Base-by-base conservation (phyloP, 768 basidiomycete species). In the Leucogyrophana mollusca region DNA sequence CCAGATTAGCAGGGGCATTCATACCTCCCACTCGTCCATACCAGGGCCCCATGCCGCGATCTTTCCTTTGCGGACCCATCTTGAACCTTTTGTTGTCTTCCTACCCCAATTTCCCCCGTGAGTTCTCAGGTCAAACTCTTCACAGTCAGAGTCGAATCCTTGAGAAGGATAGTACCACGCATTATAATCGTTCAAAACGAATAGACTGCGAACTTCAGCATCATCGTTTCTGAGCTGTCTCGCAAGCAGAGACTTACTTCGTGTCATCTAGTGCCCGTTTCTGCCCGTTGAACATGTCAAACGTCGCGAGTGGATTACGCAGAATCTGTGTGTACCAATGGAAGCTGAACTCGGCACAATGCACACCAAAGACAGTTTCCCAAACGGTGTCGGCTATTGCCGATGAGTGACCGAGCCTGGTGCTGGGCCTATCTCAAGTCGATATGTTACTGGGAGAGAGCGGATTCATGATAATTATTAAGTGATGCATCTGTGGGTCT, bases 111-210 rank as follows among this genome's bases (percentile, higher is more conserved):
- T 94, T 27, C 91, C 86, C 35, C 74, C 70, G 10, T 72, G 72
- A 33, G 74, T 66, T 24, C 74, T 72, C 45, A 72, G 64, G 42
- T 65, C 53, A 45, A 78, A 68, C 50, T 84, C 82, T 45, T 74
- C 71, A 34, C 82, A 82, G 50, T 85, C 82, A 13, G 83, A 82
- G 47, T 78, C 77, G 58, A 83, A 76, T 21, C 84, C 86, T 57
- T 83, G 80, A n/a, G 85, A 81, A 2, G 90, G 90, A 57, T 89
- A 91, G 60, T 89, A 91, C 86, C 87, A 92, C 17, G 79, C 74
- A 56, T 88, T 86, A 48, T 77, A 79, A 65, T 92, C 90, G 53
- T 81, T 82, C 48, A 83, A 61, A 36, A 83, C 78, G 24, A 78
- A 65, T n/a, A 65, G 51, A 56, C 68, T 60, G 59, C 56, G 33